Percentiles rank a stretch among this genome's conserved stretches.
Evolutionary conservation across 495 filamentous ascomycete genomes (phyloP).

Genomic region (Podospora pseudopauciseta): DNA sequence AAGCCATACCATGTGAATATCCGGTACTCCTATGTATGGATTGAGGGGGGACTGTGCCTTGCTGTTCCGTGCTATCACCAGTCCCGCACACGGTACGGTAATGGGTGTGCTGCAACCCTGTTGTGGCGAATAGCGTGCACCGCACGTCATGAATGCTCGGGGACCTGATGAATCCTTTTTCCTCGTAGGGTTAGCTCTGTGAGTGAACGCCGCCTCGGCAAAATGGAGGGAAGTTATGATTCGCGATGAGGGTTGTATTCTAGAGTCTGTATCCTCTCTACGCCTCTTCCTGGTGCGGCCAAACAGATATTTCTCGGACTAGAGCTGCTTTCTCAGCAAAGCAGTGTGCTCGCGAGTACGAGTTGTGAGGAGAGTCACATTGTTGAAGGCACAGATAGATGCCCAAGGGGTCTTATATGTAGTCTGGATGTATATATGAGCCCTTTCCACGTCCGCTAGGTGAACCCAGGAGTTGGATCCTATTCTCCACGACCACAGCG

Average conservation of each 20-base stretch:
- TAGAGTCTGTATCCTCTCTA: background rate
- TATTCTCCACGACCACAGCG: background rate
- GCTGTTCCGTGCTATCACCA: background rate
- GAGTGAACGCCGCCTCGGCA: background rate
- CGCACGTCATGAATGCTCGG: background rate
- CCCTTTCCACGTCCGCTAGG: background rate
- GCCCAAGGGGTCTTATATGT: background rate
- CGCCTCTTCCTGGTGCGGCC: background rate
- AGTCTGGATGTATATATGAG: background rate
- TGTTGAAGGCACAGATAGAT: background rate
- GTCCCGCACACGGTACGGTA: background rate
- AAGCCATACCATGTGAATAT: background rate
- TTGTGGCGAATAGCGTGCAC: background rate
- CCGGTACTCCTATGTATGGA: background rate
- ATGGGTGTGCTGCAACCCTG: background rate
- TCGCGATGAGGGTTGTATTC: background rate
- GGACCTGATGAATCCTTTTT: background rate
- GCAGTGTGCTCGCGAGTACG: background rate
- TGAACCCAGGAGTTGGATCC: background rate
- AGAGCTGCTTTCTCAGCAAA: background rate
- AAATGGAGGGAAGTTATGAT: background rate
- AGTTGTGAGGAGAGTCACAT: background rate
- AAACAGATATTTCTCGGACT: background rate
- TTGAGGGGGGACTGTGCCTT: no score
- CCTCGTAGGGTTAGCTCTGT: background rate